These are phyloP conservation scores for Harringtonia aguacate DNA, from an alignment of 2,329 filamentous ascomycete species.

Conservation along the genomic window DNA sequence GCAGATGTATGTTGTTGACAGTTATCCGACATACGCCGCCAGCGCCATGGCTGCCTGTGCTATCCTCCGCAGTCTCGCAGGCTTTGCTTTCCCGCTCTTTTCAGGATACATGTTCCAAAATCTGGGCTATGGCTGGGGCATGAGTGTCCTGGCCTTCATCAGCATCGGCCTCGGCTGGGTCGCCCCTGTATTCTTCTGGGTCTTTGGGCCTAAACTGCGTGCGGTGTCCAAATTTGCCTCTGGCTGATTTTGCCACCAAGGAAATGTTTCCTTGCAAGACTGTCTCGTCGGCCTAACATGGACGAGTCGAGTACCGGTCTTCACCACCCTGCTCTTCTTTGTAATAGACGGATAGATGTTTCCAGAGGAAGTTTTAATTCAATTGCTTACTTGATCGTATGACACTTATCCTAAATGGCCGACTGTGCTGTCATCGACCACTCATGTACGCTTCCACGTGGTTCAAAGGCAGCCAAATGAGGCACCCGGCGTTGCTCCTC, in stretches of 20 bases:
- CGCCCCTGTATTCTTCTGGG: background rate
- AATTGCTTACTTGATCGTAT: too few species aligned
- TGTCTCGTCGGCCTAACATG: too few species aligned
- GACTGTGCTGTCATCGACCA: too few species aligned
- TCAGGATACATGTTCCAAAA: background rate
- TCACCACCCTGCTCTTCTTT: too few species aligned
- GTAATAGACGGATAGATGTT: too few species aligned
- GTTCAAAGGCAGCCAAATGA: too few species aligned
- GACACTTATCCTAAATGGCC: too few species aligned
- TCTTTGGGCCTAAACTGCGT: background rate
- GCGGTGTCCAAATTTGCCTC: slow-evolving; percentile 1
- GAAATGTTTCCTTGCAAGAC: too few species aligned
- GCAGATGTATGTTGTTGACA: background rate
- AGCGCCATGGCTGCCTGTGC: background rate
- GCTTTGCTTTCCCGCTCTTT: background rate
- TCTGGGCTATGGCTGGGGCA: background rate
- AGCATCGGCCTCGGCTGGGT: background rate
- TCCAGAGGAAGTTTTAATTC: too few species aligned
- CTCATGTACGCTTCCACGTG: too few species aligned
- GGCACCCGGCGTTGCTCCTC: too few species aligned
- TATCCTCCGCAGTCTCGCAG: background rate
- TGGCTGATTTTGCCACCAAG: background rate
- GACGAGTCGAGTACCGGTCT: too few species aligned
- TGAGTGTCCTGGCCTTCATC: background rate
- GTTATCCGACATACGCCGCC: background rate